These are phyloP conservation scores for Cryptococcus sp. DNA, from an alignment of 1,284 basidiomycete genomes.

Conservation along the genomic window DNA sequence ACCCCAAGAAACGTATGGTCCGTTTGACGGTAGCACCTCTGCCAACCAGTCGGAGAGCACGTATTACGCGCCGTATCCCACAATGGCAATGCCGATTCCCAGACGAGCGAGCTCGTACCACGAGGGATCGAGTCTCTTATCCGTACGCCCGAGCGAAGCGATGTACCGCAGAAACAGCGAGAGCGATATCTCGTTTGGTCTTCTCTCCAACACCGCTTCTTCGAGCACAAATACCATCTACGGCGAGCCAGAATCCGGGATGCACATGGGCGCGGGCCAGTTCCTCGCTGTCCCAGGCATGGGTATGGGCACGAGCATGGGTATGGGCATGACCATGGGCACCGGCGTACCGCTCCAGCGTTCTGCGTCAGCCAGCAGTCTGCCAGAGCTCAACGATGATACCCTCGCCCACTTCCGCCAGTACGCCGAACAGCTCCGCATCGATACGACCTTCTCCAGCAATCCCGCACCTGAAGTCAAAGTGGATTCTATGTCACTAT, in stretches of 20 bases:
- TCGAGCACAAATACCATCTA: slow-evolving; percentile 1
- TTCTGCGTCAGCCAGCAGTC: slow-evolving; percentile 13
- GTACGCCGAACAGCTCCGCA: not conserved
- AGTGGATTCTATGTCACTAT: slow-evolving; percentile 1
- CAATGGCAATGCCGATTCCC: not conserved
- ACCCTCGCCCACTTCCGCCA: slow-evolving; percentile 11
- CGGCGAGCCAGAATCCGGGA: not conserved
- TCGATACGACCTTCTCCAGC: too few species aligned
- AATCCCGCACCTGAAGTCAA: not conserved
- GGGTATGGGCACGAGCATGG: too few species aligned
- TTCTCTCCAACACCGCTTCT: slow-evolving; percentile 6
- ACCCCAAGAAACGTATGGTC: not conserved
- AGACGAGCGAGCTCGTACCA: slow-evolving; percentile 18
- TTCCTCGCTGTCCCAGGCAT: slow-evolving; percentile 13
- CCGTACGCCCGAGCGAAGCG: not conserved
- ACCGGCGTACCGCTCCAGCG: slow-evolving; percentile 2
- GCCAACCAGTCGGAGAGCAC: too few species aligned
- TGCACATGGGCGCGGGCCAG: slow-evolving; percentile 3
- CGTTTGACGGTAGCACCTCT: too few species aligned
- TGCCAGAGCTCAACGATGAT: slow-evolving; percentile 11
- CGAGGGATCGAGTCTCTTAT: slow-evolving; percentile 5
- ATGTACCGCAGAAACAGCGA: slow-evolving; percentile 17
- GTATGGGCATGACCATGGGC: not conserved
- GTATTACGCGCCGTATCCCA: too few species aligned
- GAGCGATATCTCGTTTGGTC: slow-evolving; percentile 4